These are phyloP conservation scores for Fusarium chlamydosporum DNA, from an alignment of 2,329 filamentous ascomycete genomes.

Conservation along the genomic window DNA sequence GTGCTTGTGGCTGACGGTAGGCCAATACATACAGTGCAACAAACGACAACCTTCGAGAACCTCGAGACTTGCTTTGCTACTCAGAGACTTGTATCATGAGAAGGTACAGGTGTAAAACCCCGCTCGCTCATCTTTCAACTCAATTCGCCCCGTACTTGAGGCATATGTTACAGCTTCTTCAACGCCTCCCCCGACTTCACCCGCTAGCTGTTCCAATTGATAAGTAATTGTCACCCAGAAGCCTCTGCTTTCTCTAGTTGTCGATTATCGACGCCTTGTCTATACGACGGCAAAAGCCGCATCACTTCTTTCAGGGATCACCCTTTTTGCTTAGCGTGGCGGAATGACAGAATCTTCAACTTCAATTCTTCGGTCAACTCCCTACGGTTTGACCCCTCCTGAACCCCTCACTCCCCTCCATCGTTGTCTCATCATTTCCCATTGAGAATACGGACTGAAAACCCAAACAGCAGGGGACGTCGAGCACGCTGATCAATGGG, in stretches of 20 bases:
- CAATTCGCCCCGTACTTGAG: slow-evolving; percentile 13
- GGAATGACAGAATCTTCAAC: slow-evolving; percentile 22
- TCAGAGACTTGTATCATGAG: slow-evolving; percentile 6
- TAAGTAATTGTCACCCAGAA: slow-evolving; percentile 13
- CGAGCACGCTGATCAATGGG: slow-evolving; percentile 36
- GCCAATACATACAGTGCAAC: not conserved
- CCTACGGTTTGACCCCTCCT: slow-evolving; percentile 31
- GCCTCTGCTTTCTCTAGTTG: slow-evolving; percentile 16
- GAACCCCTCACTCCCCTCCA: slow-evolving; percentile 30
- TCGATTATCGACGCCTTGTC: slow-evolving; percentile 19
- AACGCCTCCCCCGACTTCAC: slow-evolving; percentile 16
- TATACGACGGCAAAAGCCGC: slow-evolving; percentile 12
- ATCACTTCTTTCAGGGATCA: slow-evolving; percentile 36
- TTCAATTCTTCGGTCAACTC: slow-evolving; percentile 22
- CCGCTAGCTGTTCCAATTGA: slow-evolving; percentile 9
- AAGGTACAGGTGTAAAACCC: slow-evolving; percentile 5
- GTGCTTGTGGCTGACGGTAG: slow-evolving; percentile 4
- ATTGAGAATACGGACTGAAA: not conserved
- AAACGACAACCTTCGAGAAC: slow-evolving; percentile 2
- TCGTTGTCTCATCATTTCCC: slow-evolving; percentile 20
- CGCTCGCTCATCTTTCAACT: slow-evolving; percentile 10
- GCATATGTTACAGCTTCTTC: slow-evolving; percentile 22
- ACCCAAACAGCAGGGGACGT: slow-evolving; percentile 18
- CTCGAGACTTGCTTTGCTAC: slow-evolving; percentile 10
- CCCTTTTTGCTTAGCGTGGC: slow-evolving; percentile 26